Evolutionary conservation across 2,329 filamentous ascomycete species (phyloP).

Genomic region (Neofusicoccum sp.): DNA sequence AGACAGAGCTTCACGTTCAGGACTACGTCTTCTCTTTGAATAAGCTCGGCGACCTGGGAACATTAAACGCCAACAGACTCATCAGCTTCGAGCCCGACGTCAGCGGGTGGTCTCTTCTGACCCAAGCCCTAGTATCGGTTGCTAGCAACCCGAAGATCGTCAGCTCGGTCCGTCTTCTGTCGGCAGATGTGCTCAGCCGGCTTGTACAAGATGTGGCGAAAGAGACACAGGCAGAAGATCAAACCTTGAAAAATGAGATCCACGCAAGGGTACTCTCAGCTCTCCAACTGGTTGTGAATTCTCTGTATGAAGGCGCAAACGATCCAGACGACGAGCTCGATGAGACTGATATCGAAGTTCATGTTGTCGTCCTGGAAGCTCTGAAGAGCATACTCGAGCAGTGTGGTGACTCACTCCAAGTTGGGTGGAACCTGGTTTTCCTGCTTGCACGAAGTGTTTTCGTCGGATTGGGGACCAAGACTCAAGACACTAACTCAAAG

Average conservation of each 20-base stretch:
- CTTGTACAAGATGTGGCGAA: conserved; percentile 48
- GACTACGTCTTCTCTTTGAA: conserved; percentile 50
- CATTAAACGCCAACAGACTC: conserved; percentile 57
- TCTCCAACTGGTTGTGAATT: conserved; percentile 59
- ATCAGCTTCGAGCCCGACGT: conserved; percentile 63
- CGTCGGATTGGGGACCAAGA: conserved; percentile 17
- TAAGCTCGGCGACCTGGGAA: conserved; percentile 47
- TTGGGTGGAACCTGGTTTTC: conserved; percentile 84
- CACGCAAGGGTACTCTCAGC: conserved; percentile 71
- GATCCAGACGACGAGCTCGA: conserved; percentile 58
- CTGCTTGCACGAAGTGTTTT: conserved; percentile 84
- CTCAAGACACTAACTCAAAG: conserved; percentile 31
- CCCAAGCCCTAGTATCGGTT: conserved; percentile 52
- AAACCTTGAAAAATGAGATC: conserved; percentile 47
- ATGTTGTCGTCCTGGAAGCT: conserved; percentile 75
- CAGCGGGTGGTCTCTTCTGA: conserved; percentile 75
- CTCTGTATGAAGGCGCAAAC: conserved; percentile 56
- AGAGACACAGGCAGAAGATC: conserved; percentile 52
- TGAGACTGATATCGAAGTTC: conserved; percentile 72
- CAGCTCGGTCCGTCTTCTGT: conserved; percentile 46
- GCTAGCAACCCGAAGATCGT: conserved; percentile 40
- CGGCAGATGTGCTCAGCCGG: conserved; percentile 50
- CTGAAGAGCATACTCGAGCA: conserved; percentile 81
- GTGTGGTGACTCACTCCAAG: conserved; percentile 77
- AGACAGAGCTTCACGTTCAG: conserved; percentile 40